Evolutionary conservation across 345 rosid species (phyloP).

Genomic region (Melaleuca quinquenervia): DNA sequence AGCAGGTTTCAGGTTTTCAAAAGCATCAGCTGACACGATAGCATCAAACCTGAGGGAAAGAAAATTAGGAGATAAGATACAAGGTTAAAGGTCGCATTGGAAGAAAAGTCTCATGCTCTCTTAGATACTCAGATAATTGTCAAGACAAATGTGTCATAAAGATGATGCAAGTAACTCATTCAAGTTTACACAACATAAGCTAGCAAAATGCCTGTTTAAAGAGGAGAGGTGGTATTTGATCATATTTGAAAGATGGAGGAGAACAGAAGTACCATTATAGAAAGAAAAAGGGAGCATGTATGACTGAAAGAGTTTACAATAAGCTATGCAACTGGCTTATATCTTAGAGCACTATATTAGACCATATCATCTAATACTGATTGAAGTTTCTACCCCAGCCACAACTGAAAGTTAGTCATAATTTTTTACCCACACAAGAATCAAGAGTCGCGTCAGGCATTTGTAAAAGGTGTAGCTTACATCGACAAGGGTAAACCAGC

Average conservation of each 20-base stretch:
- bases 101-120: background rate
- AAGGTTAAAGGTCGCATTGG: background rate
- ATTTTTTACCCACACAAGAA: background rate
- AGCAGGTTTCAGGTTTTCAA: slow-evolving; percentile 95
- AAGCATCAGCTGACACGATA: slow-evolving; percentile 94
- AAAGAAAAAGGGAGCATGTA: background rate
- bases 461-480: slow-evolving; percentile 24
- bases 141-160: background rate
- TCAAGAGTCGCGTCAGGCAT: background rate
- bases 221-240: background rate
- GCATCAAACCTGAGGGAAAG: slow-evolving; percentile 74
- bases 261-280: background rate
- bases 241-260: background rate
- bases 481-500: slow-evolving; percentile 63
- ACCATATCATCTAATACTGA: background rate
- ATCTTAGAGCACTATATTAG: background rate
- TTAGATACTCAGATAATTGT: background rate
- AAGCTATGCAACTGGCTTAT: background rate
- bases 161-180: background rate
- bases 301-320: background rate
- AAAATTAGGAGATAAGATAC: slow-evolving; percentile 1
- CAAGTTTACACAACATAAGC: background rate
- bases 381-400: background rate
- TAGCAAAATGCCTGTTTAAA: background rate
- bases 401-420: background rate